Evolutionary conservation across 331 rosid genomes (phyloP).

Genomic region (Stylosanthes scabra): DNA sequence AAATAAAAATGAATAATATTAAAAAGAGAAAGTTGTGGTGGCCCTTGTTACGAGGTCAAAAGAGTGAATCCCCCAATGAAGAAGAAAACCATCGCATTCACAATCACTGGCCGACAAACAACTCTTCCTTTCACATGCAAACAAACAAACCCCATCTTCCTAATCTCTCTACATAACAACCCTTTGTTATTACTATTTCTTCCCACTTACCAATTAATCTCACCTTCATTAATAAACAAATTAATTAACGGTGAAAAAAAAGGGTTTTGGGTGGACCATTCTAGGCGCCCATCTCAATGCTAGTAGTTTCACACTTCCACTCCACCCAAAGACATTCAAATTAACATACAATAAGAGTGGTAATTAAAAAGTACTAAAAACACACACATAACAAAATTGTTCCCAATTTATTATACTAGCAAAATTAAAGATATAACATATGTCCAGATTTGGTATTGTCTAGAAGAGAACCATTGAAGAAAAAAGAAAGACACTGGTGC

Average conservation of each 20-base stretch:
- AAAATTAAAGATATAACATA: constrained; percentile 53
- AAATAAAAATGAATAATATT: neutral
- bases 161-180: constrained; percentile 4
- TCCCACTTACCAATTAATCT: neutral
- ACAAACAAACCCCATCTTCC: constrained; percentile 38
- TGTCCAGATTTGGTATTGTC: constrained; percentile 77
- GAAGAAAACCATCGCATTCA: constrained; percentile 44
- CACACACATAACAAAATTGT: constrained; percentile 50
- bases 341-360: constrained; percentile 19
- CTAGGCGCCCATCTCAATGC: constrained; percentile 31
- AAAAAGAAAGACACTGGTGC: constrained; percentile 41
- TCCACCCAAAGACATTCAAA: constrained; percentile 27
- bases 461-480: constrained; percentile 47
- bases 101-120: constrained; percentile 63
- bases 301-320: neutral
- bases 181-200: constrained; percentile 34
- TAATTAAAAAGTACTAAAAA: neutral
- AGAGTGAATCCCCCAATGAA: constrained; percentile 47
- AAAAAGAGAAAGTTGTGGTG: constrained; percentile 38
- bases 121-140: constrained; percentile 65
- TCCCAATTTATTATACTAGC: constrained; percentile 66
- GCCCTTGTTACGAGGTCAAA: constrained; percentile 72
- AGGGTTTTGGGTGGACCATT: constrained; percentile 35
- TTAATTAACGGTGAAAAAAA: neutral
- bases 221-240: neutral